Percentiles rank a stretch among this genome's conserved stretches.
These are phyloP conservation scores for Rhodocollybia butyracea DNA, from an alignment of 768 basidiomycete genomes.

Conservation along the genomic window DNA sequence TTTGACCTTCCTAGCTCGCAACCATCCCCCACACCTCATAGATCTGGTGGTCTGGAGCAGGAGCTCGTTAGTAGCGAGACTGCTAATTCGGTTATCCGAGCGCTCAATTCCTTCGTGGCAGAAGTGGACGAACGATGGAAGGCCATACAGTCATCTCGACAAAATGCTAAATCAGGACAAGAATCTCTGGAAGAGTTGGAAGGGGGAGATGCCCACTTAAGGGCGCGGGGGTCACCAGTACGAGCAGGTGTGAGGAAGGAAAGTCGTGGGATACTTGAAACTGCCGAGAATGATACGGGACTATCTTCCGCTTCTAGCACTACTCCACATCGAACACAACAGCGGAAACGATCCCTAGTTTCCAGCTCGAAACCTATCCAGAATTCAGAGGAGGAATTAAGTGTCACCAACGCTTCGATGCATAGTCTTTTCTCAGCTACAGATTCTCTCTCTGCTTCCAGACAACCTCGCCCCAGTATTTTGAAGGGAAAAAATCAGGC, in stretches of 20 bases:
- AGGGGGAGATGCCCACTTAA: neutral
- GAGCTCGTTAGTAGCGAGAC: neutral
- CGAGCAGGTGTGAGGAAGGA: neutral
- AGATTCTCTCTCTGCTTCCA: neutral
- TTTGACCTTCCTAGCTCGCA: neutral
- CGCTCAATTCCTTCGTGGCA: neutral
- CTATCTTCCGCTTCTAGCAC: neutral
- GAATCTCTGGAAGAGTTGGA: too few relatives aligned
- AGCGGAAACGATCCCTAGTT: neutral
- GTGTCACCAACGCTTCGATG: neutral
- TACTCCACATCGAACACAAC: neutral
- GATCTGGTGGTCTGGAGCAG: neutral
- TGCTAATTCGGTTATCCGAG: neutral
- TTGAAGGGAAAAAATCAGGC: neutral
- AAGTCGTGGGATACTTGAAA: neutral
- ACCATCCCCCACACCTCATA: neutral
- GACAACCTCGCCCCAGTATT: neutral
- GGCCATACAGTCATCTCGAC: neutral
- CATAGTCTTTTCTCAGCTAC: neutral
- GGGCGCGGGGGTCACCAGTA: constrained; percentile 4
- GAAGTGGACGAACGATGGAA: neutral
- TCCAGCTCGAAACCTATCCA: neutral
- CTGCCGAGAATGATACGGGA: too few relatives aligned
- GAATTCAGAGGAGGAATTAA: neutral
- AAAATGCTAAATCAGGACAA: neutral